These are phyloP conservation scores for Erysiphe neolycopersici DNA, from an alignment of 2,329 filamentous ascomycete species.

Conservation along the genomic window DNA sequence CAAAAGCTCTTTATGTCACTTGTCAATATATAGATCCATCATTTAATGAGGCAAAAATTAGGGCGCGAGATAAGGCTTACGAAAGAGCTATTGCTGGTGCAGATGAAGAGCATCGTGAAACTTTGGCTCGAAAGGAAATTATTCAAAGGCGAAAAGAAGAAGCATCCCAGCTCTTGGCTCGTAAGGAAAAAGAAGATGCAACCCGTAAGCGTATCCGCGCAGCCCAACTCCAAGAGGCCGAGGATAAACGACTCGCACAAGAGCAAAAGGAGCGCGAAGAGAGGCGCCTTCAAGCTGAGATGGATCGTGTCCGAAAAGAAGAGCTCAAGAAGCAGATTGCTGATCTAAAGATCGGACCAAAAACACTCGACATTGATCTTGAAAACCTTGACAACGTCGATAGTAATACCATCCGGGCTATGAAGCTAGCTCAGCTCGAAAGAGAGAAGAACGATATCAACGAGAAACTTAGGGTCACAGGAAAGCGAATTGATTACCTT, in stretches of 20 bases:
- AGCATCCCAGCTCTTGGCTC: slow-evolving; percentile 65
- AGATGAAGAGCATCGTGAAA: slow-evolving; percentile 74
- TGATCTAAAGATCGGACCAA: slow-evolving; percentile 72
- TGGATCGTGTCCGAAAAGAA: slow-evolving; percentile 70
- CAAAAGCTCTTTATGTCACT: slow-evolving; percentile 73
- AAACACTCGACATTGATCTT: slow-evolving; percentile 47
- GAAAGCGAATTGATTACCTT: slow-evolving; percentile 87
- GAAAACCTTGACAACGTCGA: slow-evolving; percentile 69
- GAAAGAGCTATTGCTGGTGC: slow-evolving; percentile 62
- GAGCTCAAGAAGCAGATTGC: slow-evolving; percentile 82
- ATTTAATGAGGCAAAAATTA: slow-evolving; percentile 57
- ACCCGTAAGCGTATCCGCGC: slow-evolving; percentile 65
- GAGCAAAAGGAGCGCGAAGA: slow-evolving; percentile 80
- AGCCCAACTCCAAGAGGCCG: slow-evolving; percentile 69
- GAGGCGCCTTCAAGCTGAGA: slow-evolving; percentile 62
- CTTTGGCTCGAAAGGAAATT: slow-evolving; percentile 59
- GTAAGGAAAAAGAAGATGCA: slow-evolving; percentile 79
- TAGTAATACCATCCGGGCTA: slow-evolving; percentile 65
- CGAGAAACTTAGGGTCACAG: slow-evolving; percentile 70
- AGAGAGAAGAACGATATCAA: slow-evolving; percentile 94
- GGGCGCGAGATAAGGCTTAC: slow-evolving; percentile 55
- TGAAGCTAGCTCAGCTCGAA: slow-evolving; percentile 89
- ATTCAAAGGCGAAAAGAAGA: slow-evolving; percentile 96
- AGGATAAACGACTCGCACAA: slow-evolving; percentile 66
- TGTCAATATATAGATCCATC: slow-evolving; percentile 87